Evolutionary conservation across 257 asterid species (phyloP), one percentile per base, ranked within the genome.

Genomic region (Ilex asprella): DNA sequence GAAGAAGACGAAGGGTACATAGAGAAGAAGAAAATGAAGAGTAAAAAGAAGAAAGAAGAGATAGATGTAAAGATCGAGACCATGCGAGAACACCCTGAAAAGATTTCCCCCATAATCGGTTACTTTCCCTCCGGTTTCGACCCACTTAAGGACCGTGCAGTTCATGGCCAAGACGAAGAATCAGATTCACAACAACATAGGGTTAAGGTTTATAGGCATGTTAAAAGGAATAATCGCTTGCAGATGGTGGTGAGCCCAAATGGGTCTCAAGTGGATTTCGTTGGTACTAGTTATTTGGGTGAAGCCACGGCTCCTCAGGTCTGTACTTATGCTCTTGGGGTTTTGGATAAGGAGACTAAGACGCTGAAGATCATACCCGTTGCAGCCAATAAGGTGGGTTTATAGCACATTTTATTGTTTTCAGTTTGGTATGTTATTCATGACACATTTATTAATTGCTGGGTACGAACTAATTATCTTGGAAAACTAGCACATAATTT

Each of bases 281-380:
- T 89, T 1, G 97, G 97, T 10, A 84, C 94, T 0, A 84, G 72
- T 67, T 82, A 82, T 64, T 71, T 89, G 35, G 94, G 97, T 31
- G 94, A 86, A 75, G 95, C 95, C 7, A 72, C 78, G 59, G 59
- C 81, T 21, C 85, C 89, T 3, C 94, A 89, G 72, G 56, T 79
- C 21, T 84, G 94, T 60, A 78, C 76, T 70, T 89, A 81, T 43
- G 81, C 88, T 44, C 91, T 89, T 35, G 95, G 91, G 10, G 76
- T 89, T 46, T 57, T 89, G 30, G 95, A 89, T 68, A 89, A 86
- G 81, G 68, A 72, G 32, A 76, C 86, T 10, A 75, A 76, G 49
- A 76, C 82, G 39, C 63, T 86, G 63, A 89, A 77, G 68, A 75
- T 86, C 67, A 85, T 86, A 52, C 97, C 76, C 14, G 31, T 68